Evolutionary conservation across 1,284 basidiomycete species (phyloP).

Genomic region (Jaminaea rosea): DNA sequence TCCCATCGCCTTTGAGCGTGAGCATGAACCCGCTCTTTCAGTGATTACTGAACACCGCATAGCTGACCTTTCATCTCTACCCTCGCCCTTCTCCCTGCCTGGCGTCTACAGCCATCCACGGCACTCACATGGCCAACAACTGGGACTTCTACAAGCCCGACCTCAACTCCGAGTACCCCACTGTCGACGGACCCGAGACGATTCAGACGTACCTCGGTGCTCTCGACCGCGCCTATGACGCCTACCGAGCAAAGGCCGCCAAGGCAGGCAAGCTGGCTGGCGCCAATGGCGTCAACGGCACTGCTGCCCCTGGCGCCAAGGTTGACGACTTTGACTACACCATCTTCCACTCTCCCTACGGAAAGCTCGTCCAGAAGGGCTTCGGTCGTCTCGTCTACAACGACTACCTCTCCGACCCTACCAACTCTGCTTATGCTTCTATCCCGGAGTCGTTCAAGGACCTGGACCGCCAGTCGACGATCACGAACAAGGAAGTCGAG

Average conservation of each 20-base stretch:
- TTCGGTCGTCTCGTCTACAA: conserved; percentile 86
- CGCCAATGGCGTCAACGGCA: conserved; percentile 13
- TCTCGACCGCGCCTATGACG: conserved; percentile 78
- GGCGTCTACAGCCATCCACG: conserved; percentile 67
- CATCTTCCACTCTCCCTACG: conserved; percentile 78
- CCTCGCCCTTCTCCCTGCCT: not conserved
- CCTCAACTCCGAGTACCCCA: conserved; percentile 66
- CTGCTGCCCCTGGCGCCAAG: conserved; percentile 51
- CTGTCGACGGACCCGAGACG: conserved; percentile 93
- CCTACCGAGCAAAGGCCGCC: conserved; percentile 74
- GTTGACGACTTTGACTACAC: conserved; percentile 77
- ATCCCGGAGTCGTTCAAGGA: conserved; percentile 60
- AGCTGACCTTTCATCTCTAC: not conserved
- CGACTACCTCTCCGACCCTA: conserved; percentile 77
- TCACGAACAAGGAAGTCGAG: conserved; percentile 88
- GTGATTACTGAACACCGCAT: too few relatives aligned
- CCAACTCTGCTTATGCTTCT: conserved; percentile 62
- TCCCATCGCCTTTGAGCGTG: conserved; percentile 87
- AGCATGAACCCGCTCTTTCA: conserved; percentile 49
- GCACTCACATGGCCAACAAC: conserved; percentile 92
- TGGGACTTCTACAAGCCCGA: conserved; percentile 55
- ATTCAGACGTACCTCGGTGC: conserved; percentile 91
- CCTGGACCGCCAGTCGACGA: conserved; percentile 52
- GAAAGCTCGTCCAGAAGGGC: conserved; percentile 96
- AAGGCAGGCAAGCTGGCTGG: conserved; percentile 46